Percentiles rank a stretch among this genome's conserved stretches.
phyloP scores from a whole-genome alignment of 1,284 basidiomycete species.

The Phylloporus sp. region DNA sequence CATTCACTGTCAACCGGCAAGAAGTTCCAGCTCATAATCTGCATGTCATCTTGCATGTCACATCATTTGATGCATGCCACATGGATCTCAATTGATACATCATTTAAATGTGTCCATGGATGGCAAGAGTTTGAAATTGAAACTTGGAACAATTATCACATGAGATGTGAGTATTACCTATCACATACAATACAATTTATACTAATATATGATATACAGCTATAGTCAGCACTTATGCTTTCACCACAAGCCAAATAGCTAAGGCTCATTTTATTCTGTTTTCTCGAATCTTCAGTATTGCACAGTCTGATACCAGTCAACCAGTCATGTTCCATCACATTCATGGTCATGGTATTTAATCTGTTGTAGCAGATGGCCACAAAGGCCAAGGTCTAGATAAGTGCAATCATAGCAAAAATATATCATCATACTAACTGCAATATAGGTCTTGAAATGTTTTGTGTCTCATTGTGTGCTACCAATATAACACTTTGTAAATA shows the following conservation, averaged over 20 bases:
- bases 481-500: not conserved
- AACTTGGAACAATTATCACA: conserved; percentile 9
- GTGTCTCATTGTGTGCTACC: not conserved
- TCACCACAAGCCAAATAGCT: not conserved
- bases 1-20: not conserved
- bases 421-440: not conserved
- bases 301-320: not conserved
- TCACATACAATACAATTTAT: not conserved
- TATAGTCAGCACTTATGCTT: no score
- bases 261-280: not conserved
- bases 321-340: not conserved
- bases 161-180: conserved; percentile 1
- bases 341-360: not conserved
- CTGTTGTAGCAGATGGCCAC: not conserved
- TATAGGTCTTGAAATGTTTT: not conserved
- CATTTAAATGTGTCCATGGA: not conserved
- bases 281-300: not conserved
- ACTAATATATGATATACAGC: not conserved
- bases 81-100: not conserved
- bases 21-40: not conserved
- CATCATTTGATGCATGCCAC: not conserved
- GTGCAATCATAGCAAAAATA: not conserved
- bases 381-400: not conserved
- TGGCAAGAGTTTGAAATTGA: conserved; percentile 14
- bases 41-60: not conserved